Evolutionary conservation across 495 filamentous ascomycete species (phyloP).

Genomic region (Chaetomium cochliodes): DNA sequence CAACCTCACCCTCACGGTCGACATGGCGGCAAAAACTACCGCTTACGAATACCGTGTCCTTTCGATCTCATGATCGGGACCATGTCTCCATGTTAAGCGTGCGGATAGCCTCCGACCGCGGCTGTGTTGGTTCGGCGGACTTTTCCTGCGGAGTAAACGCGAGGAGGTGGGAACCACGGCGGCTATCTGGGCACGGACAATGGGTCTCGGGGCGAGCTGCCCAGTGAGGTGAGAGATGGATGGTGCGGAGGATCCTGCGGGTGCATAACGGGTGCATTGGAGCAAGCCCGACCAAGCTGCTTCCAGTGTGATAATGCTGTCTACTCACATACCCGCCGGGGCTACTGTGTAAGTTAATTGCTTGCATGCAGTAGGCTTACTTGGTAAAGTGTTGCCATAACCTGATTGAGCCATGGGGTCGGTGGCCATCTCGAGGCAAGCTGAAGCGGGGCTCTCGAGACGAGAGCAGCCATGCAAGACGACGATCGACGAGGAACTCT

Average conservation of each 20-base stretch:
- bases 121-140: not conserved
- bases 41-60: too few species aligned
- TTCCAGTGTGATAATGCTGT: constrained; percentile 27
- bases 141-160: constrained; percentile 1
- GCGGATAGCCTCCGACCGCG: not conserved
- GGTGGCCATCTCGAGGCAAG: not conserved
- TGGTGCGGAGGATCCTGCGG: not conserved
- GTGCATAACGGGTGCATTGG: constrained; percentile 12
- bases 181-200: constrained; percentile 21
- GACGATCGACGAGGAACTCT: not conserved
- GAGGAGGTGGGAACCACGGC: constrained; percentile 20
- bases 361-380: constrained; percentile 38
- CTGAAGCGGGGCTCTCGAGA: not conserved
- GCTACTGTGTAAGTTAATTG: constrained; percentile 33
- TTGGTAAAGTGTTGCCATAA: not conserved
- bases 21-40: too few species aligned
- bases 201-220: not conserved
- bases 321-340: constrained; percentile 42
- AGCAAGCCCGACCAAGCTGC: not conserved
- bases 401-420: constrained; percentile 6
- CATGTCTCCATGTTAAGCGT: not conserved
- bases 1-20: too few species aligned
- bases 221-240: not conserved
- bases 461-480: constrained; percentile 3
- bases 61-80: not conserved